phyloP scores from a whole-genome alignment of 176 grass and related monocot species.

The Cenchrus purpureus region DNA sequence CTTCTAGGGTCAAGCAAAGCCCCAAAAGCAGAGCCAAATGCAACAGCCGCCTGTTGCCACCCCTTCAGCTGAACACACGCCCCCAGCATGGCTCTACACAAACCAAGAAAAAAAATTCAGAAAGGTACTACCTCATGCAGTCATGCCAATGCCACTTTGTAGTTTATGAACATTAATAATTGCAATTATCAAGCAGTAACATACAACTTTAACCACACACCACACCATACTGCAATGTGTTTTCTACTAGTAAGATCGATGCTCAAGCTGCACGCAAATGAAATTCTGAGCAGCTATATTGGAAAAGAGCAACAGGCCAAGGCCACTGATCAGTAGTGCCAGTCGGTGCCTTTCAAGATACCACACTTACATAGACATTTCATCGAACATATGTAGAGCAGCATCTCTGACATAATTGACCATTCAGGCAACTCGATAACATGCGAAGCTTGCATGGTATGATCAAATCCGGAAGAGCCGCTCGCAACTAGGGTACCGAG shows the following conservation, averaged over 20 bases:
- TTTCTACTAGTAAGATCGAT: background rate
- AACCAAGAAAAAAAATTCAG: background rate
- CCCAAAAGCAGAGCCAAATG: slow-evolving; percentile 84
- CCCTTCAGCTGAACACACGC: slow-evolving; percentile 74
- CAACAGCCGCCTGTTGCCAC: slow-evolving; percentile 91
- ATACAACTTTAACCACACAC: background rate
- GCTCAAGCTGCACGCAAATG: background rate
- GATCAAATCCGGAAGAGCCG: background rate
- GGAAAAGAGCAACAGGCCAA: background rate
- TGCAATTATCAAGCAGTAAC: background rate
- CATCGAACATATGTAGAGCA: slow-evolving; percentile 18
- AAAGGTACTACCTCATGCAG: background rate
- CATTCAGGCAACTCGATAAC: background rate
- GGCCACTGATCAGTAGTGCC: background rate
- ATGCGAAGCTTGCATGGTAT: background rate
- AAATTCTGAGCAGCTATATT: background rate
- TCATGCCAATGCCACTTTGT: background rate
- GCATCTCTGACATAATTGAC: background rate
- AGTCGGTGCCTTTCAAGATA: background rate
- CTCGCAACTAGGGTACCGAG: too few relatives aligned
- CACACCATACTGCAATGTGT: background rate
- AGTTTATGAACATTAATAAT: background rate
- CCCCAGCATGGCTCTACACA: slow-evolving; percentile 60
- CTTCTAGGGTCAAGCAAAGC: slow-evolving; percentile 92
- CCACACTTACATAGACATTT: slow-evolving; percentile 7